phyloP scores from a whole-genome alignment of 257 asterid genomes.

The Rauvolfia tetraphylla region DNA sequence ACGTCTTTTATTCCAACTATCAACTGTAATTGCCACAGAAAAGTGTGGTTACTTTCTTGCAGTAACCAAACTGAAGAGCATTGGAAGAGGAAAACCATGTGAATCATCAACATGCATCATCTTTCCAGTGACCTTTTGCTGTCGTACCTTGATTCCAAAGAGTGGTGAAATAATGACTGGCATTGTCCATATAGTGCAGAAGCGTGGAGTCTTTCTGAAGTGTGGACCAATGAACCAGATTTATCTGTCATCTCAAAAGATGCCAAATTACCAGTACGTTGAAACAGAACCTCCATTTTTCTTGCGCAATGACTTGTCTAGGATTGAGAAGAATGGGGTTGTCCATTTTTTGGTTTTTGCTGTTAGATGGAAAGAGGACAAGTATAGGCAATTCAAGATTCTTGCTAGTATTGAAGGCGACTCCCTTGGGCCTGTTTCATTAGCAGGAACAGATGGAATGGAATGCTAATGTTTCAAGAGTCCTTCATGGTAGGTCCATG shows the following conservation, averaged over 20 bases:
- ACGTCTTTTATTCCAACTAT: constrained; percentile 40
- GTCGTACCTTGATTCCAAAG: constrained; percentile 57
- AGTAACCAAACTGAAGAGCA: constrained; percentile 55
- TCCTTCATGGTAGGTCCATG: not conserved
- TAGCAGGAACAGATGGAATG: constrained; percentile 55
- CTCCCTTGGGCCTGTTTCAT: constrained; percentile 70
- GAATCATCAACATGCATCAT: constrained; percentile 17
- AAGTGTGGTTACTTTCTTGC: constrained; percentile 56
- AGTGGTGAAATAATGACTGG: constrained; percentile 63
- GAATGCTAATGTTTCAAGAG: constrained; percentile 26
- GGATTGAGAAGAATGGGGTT: constrained; percentile 53
- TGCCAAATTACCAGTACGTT: constrained; percentile 52
- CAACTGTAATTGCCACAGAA: constrained; percentile 32
- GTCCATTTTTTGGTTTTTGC: constrained; percentile 50
- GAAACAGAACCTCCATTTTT: constrained; percentile 30
- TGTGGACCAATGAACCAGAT: constrained; percentile 78
- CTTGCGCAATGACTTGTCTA: constrained; percentile 49
- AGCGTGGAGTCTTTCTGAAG: constrained; percentile 50
- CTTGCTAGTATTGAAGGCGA: constrained; percentile 60
- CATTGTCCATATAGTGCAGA: constrained; percentile 32
- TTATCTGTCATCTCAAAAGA: constrained; percentile 37
- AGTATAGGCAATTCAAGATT: constrained; percentile 45
- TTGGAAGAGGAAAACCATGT: constrained; percentile 40
- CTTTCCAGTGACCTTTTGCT: constrained; percentile 49
- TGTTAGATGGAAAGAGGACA: constrained; percentile 41